phyloP scores from a whole-genome alignment of 1,284 basidiomycete genomes.

The Microbotryomycetes sp. region DNA sequence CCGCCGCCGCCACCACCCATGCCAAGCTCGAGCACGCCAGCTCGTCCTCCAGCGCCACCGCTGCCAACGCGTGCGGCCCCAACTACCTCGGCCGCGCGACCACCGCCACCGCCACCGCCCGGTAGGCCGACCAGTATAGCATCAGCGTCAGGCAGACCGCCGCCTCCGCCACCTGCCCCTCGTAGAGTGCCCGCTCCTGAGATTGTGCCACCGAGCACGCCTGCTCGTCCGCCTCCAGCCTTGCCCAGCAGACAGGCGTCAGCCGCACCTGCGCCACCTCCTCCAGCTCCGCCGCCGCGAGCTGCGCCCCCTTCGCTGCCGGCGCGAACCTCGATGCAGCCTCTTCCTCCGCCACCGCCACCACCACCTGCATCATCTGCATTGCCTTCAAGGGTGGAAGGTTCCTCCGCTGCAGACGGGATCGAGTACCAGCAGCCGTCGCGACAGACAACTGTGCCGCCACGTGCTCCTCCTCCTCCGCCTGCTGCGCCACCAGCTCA shows the following conservation, averaged over 20 bases:
- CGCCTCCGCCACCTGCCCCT: neutral
- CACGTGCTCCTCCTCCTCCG: neutral
- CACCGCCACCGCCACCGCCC: neutral
- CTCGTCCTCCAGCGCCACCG: no score
- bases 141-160: neutral
- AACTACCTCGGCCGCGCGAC: no score
- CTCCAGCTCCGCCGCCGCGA: neutral
- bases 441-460: neutral
- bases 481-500: slow-evolving; percentile 4
- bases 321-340: neutral
- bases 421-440: neutral
- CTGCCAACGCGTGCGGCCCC: neutral
- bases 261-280: neutral
- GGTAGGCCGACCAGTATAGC: neutral
- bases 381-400: neutral
- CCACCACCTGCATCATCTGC: neutral
- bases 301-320: slow-evolving; percentile 1
- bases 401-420: neutral
- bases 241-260: neutral
- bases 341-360: neutral
- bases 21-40: neutral
- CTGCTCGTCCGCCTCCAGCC: neutral
- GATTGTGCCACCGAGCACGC: neutral
- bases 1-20: neutral
- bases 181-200: neutral